Percentiles rank a stretch among this genome's conserved stretches.
phyloP scores from a whole-genome alignment of 2,329 filamentous ascomycete genomes.

The Cyclaneusma minus region DNA sequence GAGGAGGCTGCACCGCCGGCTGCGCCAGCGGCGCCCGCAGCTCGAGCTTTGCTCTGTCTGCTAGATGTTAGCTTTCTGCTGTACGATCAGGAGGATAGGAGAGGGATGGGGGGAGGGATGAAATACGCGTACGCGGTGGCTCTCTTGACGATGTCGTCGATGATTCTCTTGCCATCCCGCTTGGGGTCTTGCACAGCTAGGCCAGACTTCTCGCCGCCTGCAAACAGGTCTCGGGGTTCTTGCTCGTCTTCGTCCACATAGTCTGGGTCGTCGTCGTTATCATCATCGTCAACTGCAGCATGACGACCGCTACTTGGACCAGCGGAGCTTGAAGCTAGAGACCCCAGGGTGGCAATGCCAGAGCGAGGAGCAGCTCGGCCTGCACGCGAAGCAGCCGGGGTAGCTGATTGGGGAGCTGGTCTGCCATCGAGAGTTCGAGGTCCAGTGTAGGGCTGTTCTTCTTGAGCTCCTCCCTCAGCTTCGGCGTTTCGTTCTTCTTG shows the following conservation, averaged over 20 bases:
- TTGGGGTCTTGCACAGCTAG: slow-evolving; percentile 50
- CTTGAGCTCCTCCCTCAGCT: slow-evolving; percentile 23
- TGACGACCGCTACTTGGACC: slow-evolving; percentile 23
- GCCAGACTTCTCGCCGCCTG: slow-evolving; percentile 73
- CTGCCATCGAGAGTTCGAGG: slow-evolving; percentile 48
- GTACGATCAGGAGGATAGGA: background rate
- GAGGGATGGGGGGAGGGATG: slow-evolving; percentile 1
- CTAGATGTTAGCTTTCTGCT: slow-evolving; percentile 6
- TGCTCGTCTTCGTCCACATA: slow-evolving; percentile 41
- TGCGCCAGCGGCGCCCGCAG: slow-evolving; percentile 39
- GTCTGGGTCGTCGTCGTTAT: slow-evolving; percentile 43
- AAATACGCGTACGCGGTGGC: slow-evolving; percentile 35
- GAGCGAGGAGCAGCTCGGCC: slow-evolving; percentile 13
- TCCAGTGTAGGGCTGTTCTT: slow-evolving; percentile 35
- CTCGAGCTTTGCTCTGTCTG: slow-evolving; percentile 26
- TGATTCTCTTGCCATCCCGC: slow-evolving; percentile 36
- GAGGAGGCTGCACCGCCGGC: slow-evolving; percentile 32
- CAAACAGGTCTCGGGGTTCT: slow-evolving; percentile 54
- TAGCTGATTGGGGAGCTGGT: slow-evolving; percentile 31
- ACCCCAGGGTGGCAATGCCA: slow-evolving; percentile 45
- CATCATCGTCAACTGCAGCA: slow-evolving; percentile 37
- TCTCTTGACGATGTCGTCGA: slow-evolving; percentile 49
- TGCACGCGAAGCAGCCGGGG: slow-evolving; percentile 6
- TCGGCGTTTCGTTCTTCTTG: slow-evolving; percentile 33
- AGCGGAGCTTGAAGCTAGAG: slow-evolving; percentile 21